A percentile compares a stretch with the other conserved stretches of the same genome.
Conservation (phyloP, 352 stramenopile species). For the Pseudoperonospora humuli region DNA sequence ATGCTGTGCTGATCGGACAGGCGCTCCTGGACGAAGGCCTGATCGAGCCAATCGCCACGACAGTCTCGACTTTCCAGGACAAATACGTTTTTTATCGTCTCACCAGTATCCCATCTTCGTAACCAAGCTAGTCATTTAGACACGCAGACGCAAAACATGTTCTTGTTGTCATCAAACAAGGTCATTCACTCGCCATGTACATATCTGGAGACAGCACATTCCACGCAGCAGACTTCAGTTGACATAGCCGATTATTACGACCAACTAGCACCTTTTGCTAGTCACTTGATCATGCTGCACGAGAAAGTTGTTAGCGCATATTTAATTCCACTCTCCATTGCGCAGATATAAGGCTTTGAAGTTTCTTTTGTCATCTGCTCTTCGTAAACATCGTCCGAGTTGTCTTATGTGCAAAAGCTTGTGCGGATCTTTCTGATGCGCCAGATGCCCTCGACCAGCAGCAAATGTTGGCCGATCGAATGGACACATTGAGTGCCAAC, state of each 20-base stretch:
- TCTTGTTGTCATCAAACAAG: constrained; percentile 1
- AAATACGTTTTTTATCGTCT: constrained; percentile 85
- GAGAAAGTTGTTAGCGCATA: constrained; percentile 31
- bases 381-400: too few relatives aligned
- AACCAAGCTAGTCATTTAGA: constrained; percentile 14
- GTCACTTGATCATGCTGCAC: constrained; percentile 1
- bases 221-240: constrained; percentile 2
- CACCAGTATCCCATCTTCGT: constrained; percentile 34
- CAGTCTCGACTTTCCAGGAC: constrained; percentile 73
- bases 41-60: constrained; percentile 68
- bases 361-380: too few relatives aligned
- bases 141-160: constrained; percentile 4
- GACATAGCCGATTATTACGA: constrained; percentile 1
- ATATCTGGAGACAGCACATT: constrained; percentile 16
- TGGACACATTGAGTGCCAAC: too few relatives aligned
- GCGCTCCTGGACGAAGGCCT: constrained; percentile 68
- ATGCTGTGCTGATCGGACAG: constrained; percentile 78
- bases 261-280: background rate
- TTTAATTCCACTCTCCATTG: constrained; percentile 35
- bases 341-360: background rate
- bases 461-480: too few relatives aligned
- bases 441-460: too few relatives aligned
- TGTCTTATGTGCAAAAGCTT: too few relatives aligned
- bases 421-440: too few relatives aligned
- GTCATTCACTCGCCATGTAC: constrained; percentile 3